A percentile compares a stretch with the other conserved stretches of the same genome.
Evolutionary conservation across 2,329 filamentous ascomycete species (phyloP).

Genomic region (Cladophialophora psammophila): DNA sequence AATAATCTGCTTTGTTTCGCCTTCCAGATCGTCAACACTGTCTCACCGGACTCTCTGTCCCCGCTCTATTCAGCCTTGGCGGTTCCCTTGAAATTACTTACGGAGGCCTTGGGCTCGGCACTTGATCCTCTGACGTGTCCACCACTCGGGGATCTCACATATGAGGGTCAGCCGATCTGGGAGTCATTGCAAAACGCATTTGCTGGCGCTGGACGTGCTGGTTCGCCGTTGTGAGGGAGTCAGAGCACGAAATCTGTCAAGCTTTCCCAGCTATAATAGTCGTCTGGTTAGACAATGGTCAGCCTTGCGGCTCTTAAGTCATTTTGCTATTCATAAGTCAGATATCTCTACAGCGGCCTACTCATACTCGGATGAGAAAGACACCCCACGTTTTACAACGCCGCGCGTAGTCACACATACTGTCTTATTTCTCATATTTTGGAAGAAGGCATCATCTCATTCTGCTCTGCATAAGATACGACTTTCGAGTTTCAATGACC

Average conservation of each 20-base stretch:
- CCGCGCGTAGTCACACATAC: too few species aligned
- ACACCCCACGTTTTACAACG: too few species aligned
- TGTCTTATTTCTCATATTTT: too few species aligned
- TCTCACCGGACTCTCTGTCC: constrained; percentile 45
- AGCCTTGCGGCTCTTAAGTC: not conserved
- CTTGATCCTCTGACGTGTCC: constrained; percentile 45
- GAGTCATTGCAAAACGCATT: constrained; percentile 43
- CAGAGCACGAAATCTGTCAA: not conserved
- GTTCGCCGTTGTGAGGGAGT: constrained; percentile 20
- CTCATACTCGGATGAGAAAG: too few species aligned
- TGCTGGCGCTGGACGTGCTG: constrained; percentile 40
- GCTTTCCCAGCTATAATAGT: not conserved
- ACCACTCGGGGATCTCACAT: constrained; percentile 45
- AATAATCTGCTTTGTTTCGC: constrained; percentile 53
- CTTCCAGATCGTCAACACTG: constrained; percentile 46
- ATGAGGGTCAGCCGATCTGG: constrained; percentile 45
- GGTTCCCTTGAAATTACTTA: constrained; percentile 43
- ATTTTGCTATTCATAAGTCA: not conserved
- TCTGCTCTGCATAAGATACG: not conserved
- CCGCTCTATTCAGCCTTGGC: constrained; percentile 44
- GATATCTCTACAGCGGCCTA: too few species aligned
- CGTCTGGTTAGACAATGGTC: not conserved
- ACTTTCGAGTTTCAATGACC: not conserved
- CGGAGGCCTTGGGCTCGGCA: constrained; percentile 43
- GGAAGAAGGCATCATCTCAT: too few species aligned